A percentile compares a stretch with the other conserved stretches of the same genome.
Evolutionary conservation across 108 stramenopile species (phyloP).

Genomic region (Discostella stelligeroides): DNA sequence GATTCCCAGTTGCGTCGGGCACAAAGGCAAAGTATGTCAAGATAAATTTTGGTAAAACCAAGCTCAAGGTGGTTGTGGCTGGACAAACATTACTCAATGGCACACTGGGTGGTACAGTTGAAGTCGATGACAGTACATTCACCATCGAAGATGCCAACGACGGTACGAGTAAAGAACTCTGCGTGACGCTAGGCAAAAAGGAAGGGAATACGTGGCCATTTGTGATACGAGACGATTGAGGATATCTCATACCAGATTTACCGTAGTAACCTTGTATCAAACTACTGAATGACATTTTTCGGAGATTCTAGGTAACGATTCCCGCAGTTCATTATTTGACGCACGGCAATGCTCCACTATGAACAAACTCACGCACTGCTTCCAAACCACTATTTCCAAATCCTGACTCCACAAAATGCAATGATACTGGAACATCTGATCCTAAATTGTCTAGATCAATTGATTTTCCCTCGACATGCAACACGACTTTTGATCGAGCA

Average conservation of each 20-base stretch:
- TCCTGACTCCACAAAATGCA: constrained; percentile 42
- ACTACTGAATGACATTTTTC: too few species aligned
- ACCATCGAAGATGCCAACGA: constrained; percentile 59
- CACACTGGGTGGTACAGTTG: constrained; percentile 50
- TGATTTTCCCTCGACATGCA: constrained; percentile 25
- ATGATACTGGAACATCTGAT: constrained; percentile 21
- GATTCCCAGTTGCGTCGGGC: constrained; percentile 54
- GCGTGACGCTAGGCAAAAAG: constrained; percentile 59
- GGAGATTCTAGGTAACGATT: too few species aligned
- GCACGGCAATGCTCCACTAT: constrained; percentile 19
- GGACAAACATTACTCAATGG: constrained; percentile 57
- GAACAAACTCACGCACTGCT: constrained; percentile 42
- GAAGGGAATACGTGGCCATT: constrained; percentile 46
- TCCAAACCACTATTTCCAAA: constrained; percentile 26
- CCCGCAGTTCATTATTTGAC: neutral
- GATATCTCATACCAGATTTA: neutral
- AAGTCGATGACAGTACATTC: constrained; percentile 66
- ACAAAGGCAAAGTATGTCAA: constrained; percentile 70
- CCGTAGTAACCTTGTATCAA: too few species aligned
- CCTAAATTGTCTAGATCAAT: constrained; percentile 53
- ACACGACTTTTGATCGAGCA: constrained; percentile 3
- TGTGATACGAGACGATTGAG: constrained; percentile 18
- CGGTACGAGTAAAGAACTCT: constrained; percentile 50
- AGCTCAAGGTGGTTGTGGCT: constrained; percentile 59
- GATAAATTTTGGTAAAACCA: constrained; percentile 57